Evolutionary conservation across 1,284 basidiomycete genomes (phyloP).

Genomic region (Baeospora myosura): DNA sequence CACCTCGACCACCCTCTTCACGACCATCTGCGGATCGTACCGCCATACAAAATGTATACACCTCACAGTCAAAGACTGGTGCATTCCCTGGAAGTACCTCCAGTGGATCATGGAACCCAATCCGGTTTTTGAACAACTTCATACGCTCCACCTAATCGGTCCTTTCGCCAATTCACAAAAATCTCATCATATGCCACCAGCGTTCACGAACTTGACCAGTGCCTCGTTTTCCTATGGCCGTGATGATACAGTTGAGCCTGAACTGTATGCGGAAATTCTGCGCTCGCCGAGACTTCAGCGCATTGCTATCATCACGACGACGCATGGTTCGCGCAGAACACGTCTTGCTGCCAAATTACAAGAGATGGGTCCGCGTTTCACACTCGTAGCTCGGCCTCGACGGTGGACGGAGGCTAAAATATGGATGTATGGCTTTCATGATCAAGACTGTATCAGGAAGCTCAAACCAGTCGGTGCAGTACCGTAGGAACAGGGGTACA

Average conservation of each 20-base stretch:
- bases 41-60: neutral
- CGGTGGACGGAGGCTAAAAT: constrained; percentile 1
- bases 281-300: neutral
- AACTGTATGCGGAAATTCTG: neutral
- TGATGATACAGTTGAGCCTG: neutral
- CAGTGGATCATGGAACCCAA: neutral
- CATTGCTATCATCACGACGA: neutral
- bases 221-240: neutral
- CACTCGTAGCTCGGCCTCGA: neutral
- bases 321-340: neutral
- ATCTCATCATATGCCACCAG: neutral
- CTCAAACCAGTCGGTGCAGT: too few species aligned
- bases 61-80: neutral
- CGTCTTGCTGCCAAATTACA: neutral
- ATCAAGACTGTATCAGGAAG: neutral
- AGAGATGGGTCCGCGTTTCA: neutral
- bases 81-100: neutral
- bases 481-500: too few species aligned
- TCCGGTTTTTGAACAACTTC: neutral
- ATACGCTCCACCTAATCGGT: neutral
- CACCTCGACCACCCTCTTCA: neutral
- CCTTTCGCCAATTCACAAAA: neutral
- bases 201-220: neutral
- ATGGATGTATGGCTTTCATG: neutral
- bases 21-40: neutral